Conservation (phyloP, 306 rosid genomes). For the Acacia melanoxylon region DNA sequence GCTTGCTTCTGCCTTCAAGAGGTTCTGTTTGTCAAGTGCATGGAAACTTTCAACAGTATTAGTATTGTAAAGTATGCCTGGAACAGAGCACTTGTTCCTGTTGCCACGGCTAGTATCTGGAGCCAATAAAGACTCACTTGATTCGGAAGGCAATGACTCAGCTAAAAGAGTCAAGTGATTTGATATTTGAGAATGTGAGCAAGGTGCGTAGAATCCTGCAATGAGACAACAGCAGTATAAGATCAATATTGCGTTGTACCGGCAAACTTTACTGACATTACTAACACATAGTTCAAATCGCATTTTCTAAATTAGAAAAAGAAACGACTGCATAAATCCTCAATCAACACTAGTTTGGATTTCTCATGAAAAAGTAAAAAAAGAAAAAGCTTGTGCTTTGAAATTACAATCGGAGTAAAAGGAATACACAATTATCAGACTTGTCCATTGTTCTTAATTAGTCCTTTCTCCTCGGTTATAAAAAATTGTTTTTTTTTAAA, state of each 20-base stretch:
- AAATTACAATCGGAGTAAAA: neutral
- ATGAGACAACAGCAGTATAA: constrained; percentile 22
- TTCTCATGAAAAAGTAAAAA: neutral
- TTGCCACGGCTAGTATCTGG: constrained; percentile 57
- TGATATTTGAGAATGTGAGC: constrained; percentile 83
- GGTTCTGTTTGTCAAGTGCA: constrained; percentile 64
- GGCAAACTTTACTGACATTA: neutral
- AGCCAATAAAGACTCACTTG: constrained; percentile 43
- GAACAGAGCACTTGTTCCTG: constrained; percentile 75
- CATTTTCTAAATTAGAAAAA: neutral
- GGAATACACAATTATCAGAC: neutral
- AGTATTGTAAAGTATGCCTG: constrained; percentile 80
- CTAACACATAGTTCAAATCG: too few relatives aligned
- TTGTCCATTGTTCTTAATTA: neutral
- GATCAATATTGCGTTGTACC: constrained; percentile 12
- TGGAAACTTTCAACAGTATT: constrained; percentile 80
- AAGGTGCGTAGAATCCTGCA: constrained; percentile 90
- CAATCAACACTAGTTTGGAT: neutral
- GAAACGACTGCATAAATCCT: neutral
- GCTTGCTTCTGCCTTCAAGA: constrained; percentile 70
- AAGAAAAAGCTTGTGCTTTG: too few relatives aligned
- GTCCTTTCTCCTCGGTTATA: neutral
- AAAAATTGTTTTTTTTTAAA: too few relatives aligned
- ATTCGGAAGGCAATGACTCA: constrained; percentile 82
- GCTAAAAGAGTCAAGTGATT: constrained; percentile 73